These are phyloP conservation scores for Basidiobolus heterosporus DNA, from an alignment of 371 early-diverging fungal genomes.

Conservation along the genomic window DNA sequence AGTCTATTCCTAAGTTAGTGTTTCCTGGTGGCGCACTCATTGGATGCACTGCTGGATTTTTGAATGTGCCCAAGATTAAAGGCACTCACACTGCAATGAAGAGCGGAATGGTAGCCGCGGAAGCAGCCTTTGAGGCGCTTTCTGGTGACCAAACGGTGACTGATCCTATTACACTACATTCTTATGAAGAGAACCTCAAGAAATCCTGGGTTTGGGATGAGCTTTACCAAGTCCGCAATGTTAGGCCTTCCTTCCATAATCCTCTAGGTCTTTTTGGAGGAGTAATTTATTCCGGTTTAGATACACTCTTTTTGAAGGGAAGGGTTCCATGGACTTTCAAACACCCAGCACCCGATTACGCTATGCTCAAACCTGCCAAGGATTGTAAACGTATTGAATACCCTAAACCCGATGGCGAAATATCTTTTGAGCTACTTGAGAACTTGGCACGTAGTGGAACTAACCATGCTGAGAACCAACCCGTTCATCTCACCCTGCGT, in stretches of 20 bases:
- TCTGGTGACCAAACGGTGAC: constrained; percentile 18
- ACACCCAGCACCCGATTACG: constrained; percentile 75
- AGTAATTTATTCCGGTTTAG: constrained; percentile 73
- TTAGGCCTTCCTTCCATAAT: constrained; percentile 84
- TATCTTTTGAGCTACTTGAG: constrained; percentile 85
- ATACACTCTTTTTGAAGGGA: constrained; percentile 76
- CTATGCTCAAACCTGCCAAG: constrained; percentile 48
- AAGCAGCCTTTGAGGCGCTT: constrained; percentile 58
- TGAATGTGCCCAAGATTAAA: constrained; percentile 96
- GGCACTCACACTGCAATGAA: constrained; percentile 98
- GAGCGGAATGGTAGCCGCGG: constrained; percentile 81
- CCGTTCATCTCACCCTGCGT: constrained; percentile 72
- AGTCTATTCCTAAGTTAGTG: constrained; percentile 81
- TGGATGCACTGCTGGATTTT: constrained; percentile 91
- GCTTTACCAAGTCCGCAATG: constrained; percentile 77
- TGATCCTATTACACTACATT: constrained; percentile 37
- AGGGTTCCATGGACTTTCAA: constrained; percentile 86
- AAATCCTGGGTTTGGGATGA: constrained; percentile 88
- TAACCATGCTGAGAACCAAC: constrained; percentile 90
- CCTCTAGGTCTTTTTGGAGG: constrained; percentile 82
- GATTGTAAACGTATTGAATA: constrained; percentile 61
- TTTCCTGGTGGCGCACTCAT: constrained; percentile 95
- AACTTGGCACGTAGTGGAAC: constrained; percentile 89
- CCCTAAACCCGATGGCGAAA: constrained; percentile 91
- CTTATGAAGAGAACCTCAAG: constrained; percentile 68